Base-by-base conservation (phyloP, 148 eudicot genomes). In the Rhododendron kiyosumense region DNA sequence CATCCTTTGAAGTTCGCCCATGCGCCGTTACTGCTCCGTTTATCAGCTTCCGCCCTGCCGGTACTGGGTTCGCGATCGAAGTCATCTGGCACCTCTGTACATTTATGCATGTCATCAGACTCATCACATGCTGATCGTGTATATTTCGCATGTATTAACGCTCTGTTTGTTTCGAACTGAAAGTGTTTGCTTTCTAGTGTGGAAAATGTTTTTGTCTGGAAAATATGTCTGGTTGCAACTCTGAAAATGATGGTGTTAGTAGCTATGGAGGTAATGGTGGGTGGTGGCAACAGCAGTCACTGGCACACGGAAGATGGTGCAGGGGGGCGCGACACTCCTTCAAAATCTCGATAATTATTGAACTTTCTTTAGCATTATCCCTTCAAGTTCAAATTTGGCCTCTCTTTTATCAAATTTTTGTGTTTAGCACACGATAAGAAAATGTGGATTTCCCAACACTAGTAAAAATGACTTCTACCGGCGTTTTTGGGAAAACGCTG, bases 1-100 rank as follows among this genome's bases (percentile, higher is more conserved):
- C 99, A 15, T 95, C 98, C 20, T 85, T 89, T 0, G 95, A 92
- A 10, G 90, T 88, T 87, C 99, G 88, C 11, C 98, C 99, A 36
- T 94, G 94, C 0, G 99, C 99, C 30, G 99, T 96, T 1, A 97
- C 92, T 0, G 91, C 98, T 74, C 99, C 99, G 51, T 94, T 92
- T 87, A 95, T 92, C 49, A 38, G 52, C 83, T 86, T 93, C 22
- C 46, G 81, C 24, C 98, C 96, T 7, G 86, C 41, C 30, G 87
- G 86, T 10, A 94, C 94, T 5, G 98, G 99, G 74, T 90, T 93
- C 32, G 99, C 98, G 85, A 96, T 95, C 0, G 99, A 96, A 0
- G 85, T 86, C 84, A 96, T 15, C 84, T 84, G 88, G 65, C 99
- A 96, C 28, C 89, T 91, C 98, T 95, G 83, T 20, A 52, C 6